Conservation (phyloP, 768 basidiomycete genomes). For the Scleroderma citrinum region DNA sequence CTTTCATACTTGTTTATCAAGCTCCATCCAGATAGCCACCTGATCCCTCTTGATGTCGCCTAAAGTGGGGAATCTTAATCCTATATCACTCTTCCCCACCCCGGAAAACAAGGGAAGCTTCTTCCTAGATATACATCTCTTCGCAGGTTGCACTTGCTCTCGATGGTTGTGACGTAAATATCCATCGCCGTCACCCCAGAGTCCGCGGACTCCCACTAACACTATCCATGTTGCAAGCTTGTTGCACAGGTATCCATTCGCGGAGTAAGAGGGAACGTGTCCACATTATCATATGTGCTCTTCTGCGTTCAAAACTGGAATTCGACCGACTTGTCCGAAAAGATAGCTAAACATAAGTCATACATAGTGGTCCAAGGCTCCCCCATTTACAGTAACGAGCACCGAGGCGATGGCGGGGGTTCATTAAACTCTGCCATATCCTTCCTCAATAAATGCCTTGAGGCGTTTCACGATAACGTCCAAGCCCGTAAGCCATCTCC, state of each 20-base stretch:
- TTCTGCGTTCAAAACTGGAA: background rate
- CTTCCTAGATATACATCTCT: background rate
- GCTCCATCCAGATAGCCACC: background rate
- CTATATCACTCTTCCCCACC: background rate
- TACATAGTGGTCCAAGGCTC: conserved; percentile 6
- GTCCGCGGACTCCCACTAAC: background rate
- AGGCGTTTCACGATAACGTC: conserved; percentile 48
- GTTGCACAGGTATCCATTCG: background rate
- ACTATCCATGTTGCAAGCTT: background rate
- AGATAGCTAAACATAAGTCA: background rate
- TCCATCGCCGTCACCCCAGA: background rate
- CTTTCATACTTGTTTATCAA: background rate
- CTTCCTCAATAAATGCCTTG: conserved; percentile 50
- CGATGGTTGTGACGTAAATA: conserved; percentile 1
- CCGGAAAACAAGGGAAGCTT: background rate
- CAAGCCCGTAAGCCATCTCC: conserved; percentile 59
- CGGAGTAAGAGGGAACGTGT: background rate
- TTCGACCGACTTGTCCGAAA: background rate
- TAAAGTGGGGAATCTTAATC: background rate
- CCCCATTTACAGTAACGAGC: conserved; percentile 9
- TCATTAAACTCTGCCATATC: conserved; percentile 49
- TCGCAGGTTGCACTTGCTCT: background rate
- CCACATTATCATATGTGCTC: background rate
- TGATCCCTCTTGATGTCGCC: background rate
- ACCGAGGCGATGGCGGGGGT: background rate